These are phyloP conservation scores for Torrubiella hemipterigena DNA, from an alignment of 2,329 filamentous ascomycete species.

Conservation along the genomic window DNA sequence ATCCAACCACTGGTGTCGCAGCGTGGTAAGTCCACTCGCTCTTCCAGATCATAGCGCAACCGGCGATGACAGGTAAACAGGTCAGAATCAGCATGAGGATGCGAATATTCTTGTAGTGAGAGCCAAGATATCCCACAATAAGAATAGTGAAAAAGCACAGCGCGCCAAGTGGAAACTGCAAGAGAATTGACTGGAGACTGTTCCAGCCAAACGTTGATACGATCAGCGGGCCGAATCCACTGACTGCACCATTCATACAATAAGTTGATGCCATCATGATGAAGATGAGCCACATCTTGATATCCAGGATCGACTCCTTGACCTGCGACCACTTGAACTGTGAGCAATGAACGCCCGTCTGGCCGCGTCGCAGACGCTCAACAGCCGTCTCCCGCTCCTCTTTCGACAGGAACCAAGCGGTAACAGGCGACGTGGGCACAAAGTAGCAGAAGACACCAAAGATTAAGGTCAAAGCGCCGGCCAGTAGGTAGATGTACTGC, in stretches of 20 bases:
- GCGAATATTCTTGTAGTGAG: slow-evolving; percentile 48
- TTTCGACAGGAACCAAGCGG: slow-evolving; percentile 55
- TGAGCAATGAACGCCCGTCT: slow-evolving; percentile 51
- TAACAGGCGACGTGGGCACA: slow-evolving; percentile 52
- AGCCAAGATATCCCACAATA: slow-evolving; percentile 51
- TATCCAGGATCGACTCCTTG: slow-evolving; percentile 42
- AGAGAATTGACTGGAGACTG: slow-evolving; percentile 52
- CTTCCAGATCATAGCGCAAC: slow-evolving; percentile 66
- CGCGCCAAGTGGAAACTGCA: slow-evolving; percentile 63
- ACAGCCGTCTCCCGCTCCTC: slow-evolving; percentile 54
- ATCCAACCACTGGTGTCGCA: slow-evolving; percentile 55
- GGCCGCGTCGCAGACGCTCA: slow-evolving; percentile 47
- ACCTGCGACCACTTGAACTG: slow-evolving; percentile 49
- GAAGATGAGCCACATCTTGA: slow-evolving; percentile 51
- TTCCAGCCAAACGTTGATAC: slow-evolving; percentile 59
- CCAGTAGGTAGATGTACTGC: slow-evolving; percentile 62
- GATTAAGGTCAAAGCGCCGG: slow-evolving; percentile 49
- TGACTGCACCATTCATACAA: slow-evolving; percentile 60
- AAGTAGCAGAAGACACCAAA: slow-evolving; percentile 55
- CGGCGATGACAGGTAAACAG: slow-evolving; percentile 63
- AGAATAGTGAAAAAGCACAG: slow-evolving; percentile 58
- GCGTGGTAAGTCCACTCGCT: slow-evolving; percentile 51
- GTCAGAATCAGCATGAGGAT: slow-evolving; percentile 52
- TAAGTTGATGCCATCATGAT: slow-evolving; percentile 62
- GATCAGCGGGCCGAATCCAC: slow-evolving; percentile 59